Base-by-base conservation (phyloP, 163 green algal genomes). In the Scenedesmus sp. region DNA sequence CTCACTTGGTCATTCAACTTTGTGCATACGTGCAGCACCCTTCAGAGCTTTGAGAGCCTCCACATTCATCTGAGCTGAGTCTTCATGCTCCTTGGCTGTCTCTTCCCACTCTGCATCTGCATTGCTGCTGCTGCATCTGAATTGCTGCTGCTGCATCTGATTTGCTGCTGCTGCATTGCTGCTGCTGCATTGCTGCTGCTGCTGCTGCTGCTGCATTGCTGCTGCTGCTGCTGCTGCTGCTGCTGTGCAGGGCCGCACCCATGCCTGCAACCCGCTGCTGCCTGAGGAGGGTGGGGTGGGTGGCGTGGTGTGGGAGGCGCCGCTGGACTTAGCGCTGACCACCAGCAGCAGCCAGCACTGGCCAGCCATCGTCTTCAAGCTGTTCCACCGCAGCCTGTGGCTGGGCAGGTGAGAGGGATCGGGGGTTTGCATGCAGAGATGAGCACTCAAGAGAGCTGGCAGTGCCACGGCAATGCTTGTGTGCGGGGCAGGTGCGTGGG, bases 301-400 rank as follows among this genome's bases (percentile, higher is more conserved):
- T 56, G 86, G 76, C 7, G 51, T 86, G 26, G 86, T 86, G 53
- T 91, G 87, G 87, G 87, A 91, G 56, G 10, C 30, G 3, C 87
- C 87, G 22, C 53, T 87, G 12, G 79, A 79, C 12, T 24, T 91
- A 6, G 53, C 24, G 3, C 79, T 91, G 1, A 73, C 37, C 40
- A 82, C 87, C 15, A 86, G 15, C 79, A 91, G 79, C 87, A 72
- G 49, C 22, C 87, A 87, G 87, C 79, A 81, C 51, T 91, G 87
- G 87, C 87, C 87, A 22, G 13, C 26, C 3, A 78, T 91, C 7
- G 51, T 87, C 42, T 70, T 91, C 87, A 87, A 91, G 42, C 15
- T 91, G 24, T 83, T 83, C 53, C 76, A 78, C 22, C 35, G 73
- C 37, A 81, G 35, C 46, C 22, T 90, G 4, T 80, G 49, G 76